Percentiles rank a stretch among this genome's conserved stretches.
Evolutionary conservation across 169 alveolate genomes (phyloP).

Genomic region (Eimeria acervulina): DNA sequence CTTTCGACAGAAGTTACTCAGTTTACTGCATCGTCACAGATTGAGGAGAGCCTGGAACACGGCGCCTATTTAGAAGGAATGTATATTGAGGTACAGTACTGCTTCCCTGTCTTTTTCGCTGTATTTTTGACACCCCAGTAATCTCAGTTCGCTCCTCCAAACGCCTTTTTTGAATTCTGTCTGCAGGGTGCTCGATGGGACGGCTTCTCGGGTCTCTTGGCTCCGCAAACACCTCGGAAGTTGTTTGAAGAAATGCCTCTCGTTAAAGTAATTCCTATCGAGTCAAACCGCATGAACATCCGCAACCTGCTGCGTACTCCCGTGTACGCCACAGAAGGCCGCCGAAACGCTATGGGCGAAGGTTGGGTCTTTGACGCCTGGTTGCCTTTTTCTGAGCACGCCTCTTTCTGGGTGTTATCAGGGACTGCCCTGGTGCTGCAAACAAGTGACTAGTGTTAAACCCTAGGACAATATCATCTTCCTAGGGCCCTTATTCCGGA

Average conservation of each 20-base stretch:
- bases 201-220: constrained; percentile 90
- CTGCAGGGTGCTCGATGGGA: constrained; percentile 96
- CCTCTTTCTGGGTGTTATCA: constrained; percentile 96
- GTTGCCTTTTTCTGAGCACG: constrained; percentile 95
- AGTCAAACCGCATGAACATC: constrained; percentile 94
- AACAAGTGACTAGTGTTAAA: constrained; percentile 22
- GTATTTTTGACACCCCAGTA: neutral
- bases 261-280: constrained; percentile 94
- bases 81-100: constrained; percentile 74
- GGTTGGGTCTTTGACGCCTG: constrained; percentile 97
- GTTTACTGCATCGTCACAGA: constrained; percentile 89
- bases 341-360: constrained; percentile 96
- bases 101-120: neutral
- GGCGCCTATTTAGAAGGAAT: constrained; percentile 93
- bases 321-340: constrained; percentile 90
- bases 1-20: constrained; percentile 93
- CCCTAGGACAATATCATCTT: no score
- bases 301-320: constrained; percentile 96
- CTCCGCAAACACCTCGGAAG: constrained; percentile 94
- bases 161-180: neutral
- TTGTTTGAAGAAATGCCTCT: constrained; percentile 96
- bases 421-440: constrained; percentile 95
- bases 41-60: constrained; percentile 90
- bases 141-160: neutral
- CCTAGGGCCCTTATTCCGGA: neutral